Evolutionary conservation across 2,329 filamentous ascomycete species (phyloP), one percentile per base, ranked within the genome.

Genomic region (Penicillium sp.): DNA sequence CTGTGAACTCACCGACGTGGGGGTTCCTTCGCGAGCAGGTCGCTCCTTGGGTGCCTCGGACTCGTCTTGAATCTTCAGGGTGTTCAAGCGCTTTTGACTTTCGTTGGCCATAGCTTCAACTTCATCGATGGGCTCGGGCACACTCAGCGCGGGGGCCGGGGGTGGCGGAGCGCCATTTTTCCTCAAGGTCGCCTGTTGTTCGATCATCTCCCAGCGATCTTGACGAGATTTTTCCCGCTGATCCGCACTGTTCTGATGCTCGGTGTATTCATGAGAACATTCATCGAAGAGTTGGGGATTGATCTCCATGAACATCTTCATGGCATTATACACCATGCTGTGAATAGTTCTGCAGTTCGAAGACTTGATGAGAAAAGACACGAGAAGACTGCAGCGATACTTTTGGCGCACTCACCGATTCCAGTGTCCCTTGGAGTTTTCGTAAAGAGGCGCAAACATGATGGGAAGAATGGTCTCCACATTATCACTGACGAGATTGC

Each of bases 291-390:
- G 81, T 68, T 96, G 90, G 8, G 93, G 93, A 68, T 97, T 97
- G 64, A 98, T 96, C 69, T 98, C 93, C 93, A 98, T 98, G 71
- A 98, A 98, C 34, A 98, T 81, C 70, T 98, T 98, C 93, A 98
- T 97, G 48, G 93, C 93, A 64, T 97, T 98, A 70, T 97, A 97
- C 9, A 98, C 93, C 91, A 98, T 97, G 67, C 93, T 93, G 66
- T 98, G 93, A 58, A 98, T 98, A 6, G 93, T 98, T 63, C 93
- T 97, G 44, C 28, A 25, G n/a, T 56, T 38, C 27, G 6, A 43
- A 8, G 11, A 25, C 53, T 11, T 76, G 62, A 76, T 71, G 46
- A 49, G 47, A 28, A 13, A 32, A 26, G 40, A 6, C 11, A 13
- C 29, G 18, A 34, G 27, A 7, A 24, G 4, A 39, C 27, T 12